These are phyloP conservation scores for Gloeopeniophorella convolvens DNA, from an alignment of 768 basidiomycete genomes.

Conservation along the genomic window DNA sequence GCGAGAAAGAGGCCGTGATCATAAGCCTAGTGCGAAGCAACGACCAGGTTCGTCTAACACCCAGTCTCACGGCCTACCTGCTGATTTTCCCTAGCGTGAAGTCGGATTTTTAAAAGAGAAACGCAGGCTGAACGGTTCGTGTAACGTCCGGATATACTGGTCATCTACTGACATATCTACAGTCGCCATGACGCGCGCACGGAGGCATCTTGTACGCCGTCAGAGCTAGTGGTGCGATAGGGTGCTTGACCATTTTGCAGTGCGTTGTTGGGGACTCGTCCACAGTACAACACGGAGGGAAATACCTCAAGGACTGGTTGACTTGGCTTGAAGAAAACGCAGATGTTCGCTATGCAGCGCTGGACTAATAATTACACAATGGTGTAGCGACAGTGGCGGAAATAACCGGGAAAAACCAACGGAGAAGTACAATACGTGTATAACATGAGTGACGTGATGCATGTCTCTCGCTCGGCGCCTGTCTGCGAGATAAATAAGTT, in stretches of 20 bases:
- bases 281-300: slow-evolving; percentile 78
- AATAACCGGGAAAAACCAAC: not conserved
- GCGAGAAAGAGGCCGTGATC: slow-evolving; percentile 91
- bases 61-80: slow-evolving; percentile 2
- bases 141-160: slow-evolving; percentile 14
- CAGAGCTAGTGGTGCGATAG: not conserved
- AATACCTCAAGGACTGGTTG: slow-evolving; percentile 86
- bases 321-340: slow-evolving; percentile 85
- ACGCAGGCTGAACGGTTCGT: slow-evolving; percentile 80
- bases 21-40: slow-evolving; percentile 93
- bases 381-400: not conserved
- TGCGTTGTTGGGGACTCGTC: slow-evolving; percentile 92
- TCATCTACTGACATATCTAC: slow-evolving; percentile 9
- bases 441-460: not conserved
- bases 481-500: slow-evolving; percentile 7
- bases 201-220: slow-evolving; percentile 72
- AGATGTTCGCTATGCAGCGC: slow-evolving; percentile 81
- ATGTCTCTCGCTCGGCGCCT: not conserved
- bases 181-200: slow-evolving; percentile 92
- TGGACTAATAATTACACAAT: slow-evolving; percentile 29
- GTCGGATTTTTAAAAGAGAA: slow-evolving; percentile 95
- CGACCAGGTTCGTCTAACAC: slow-evolving; percentile 45
- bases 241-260: slow-evolving; percentile 33
- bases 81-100: slow-evolving; percentile 48
- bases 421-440: slow-evolving; percentile 1